Conservation (phyloP, 768 basidiomycete species). For the Collybia mongolica region DNA sequence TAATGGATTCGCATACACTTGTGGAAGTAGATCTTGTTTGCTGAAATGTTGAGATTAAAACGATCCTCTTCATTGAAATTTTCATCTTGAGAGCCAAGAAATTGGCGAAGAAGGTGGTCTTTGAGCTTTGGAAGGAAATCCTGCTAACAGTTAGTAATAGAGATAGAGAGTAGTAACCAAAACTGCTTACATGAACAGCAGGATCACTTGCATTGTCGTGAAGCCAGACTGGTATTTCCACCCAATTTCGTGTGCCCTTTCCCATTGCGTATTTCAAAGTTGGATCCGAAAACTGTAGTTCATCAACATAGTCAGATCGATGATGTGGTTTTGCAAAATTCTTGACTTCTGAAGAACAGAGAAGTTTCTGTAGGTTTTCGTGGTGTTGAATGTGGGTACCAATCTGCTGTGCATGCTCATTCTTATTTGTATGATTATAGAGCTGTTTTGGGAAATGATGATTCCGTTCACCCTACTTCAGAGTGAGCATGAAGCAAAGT, state of each 20-base stretch:
- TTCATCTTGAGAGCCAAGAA: slow-evolving; percentile 9
- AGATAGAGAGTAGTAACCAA: too few relatives aligned
- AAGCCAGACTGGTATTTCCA: not conserved
- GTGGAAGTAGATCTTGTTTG: slow-evolving; percentile 26
- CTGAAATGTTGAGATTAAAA: slow-evolving; percentile 17
- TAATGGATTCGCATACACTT: slow-evolving; percentile 33
- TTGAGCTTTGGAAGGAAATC: slow-evolving; percentile 20
- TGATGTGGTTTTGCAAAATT: too few relatives aligned
- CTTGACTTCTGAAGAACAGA: too few relatives aligned
- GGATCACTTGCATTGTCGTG: slow-evolving; percentile 5
- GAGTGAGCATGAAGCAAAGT: too few relatives aligned
- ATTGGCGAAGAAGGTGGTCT: slow-evolving; percentile 22
- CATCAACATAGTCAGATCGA: too few relatives aligned
- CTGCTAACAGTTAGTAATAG: slow-evolving; percentile 1
- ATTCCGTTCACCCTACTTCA: slow-evolving; percentile 36
- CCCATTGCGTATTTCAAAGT: too few relatives aligned
- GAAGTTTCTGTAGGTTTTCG: slow-evolving; percentile 2
- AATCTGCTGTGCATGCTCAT: slow-evolving; percentile 19
- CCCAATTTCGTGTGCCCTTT: not conserved
- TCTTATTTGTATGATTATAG: slow-evolving; percentile 31
- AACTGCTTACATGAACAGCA: slow-evolving; percentile 6
- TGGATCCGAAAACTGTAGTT: too few relatives aligned
- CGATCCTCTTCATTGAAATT: slow-evolving; percentile 9
- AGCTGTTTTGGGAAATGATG: slow-evolving; percentile 31
- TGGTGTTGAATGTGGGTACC: slow-evolving; percentile 8